Conservation (phyloP, 805 yeast genomes). For the Teunomyces atbi region DNA sequence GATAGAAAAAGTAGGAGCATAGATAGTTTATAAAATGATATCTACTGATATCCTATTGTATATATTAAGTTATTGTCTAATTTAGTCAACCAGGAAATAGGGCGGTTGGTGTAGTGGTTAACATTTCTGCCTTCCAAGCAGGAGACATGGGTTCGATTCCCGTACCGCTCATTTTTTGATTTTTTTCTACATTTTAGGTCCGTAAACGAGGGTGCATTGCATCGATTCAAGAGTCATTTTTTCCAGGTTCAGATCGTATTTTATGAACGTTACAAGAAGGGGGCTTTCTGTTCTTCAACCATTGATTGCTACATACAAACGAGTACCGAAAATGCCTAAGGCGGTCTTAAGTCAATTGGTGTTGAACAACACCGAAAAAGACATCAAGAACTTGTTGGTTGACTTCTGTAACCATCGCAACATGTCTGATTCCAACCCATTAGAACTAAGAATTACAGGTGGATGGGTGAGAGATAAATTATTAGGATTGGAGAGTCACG, state of each 20-base stretch:
- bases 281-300: not conserved
- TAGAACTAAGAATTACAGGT: constrained; percentile 82
- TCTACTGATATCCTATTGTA: no score
- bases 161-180: constrained; percentile 65
- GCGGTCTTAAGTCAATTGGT: not conserved
- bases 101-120: constrained; percentile 93
- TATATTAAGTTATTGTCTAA: not conserved
- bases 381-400: constrained; percentile 39
- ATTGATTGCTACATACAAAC: not conserved
- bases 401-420: constrained; percentile 42
- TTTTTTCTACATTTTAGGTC: not conserved
- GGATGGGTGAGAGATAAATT: constrained; percentile 98
- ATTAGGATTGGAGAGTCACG: constrained; percentile 76
- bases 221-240: not conserved
- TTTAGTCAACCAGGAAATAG: constrained; percentile 17
- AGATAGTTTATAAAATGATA: not conserved
- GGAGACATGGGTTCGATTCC: constrained; percentile 94
- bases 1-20: constrained; percentile 1
- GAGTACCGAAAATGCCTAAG: not conserved
- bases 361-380: constrained; percentile 36
- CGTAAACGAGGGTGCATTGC: not conserved
- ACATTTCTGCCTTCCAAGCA: constrained; percentile 93
- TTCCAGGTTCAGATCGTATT: not conserved
- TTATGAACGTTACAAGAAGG: not conserved
- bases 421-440: constrained; percentile 13